Base-by-base conservation (phyloP, 2,329 filamentous ascomycete genomes). In the Calonectria pseudoreteaudii region DNA sequence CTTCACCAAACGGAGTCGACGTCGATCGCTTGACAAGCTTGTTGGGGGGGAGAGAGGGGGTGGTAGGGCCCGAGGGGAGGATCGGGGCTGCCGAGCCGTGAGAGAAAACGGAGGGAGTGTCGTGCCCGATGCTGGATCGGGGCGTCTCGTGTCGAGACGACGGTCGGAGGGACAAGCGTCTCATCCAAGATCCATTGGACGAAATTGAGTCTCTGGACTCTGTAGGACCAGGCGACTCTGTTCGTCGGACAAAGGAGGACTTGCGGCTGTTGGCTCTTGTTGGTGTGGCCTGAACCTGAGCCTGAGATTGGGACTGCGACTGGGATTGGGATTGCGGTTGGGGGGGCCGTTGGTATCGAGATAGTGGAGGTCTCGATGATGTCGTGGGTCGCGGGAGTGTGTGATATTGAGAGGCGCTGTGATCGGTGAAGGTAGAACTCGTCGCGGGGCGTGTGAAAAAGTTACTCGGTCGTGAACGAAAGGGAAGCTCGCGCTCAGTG, bases 1-100 rank as follows among this genome's bases (percentile, higher is more conserved):
- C 82, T 74, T 86, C 85, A 67, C 86, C 81, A 66, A 85, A 85
- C 76, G 89, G 88, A 60, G 87, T 85, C 26, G 93, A 91, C 4
- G 92, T 89, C 47, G 91, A 88, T 74, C 94, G 91, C 85, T 96
- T 96, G 67, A 95, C 93, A 50, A 96, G 87, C 85, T 95, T 95
- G 84, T 96, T 96, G 23, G 92, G 93, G 11, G 91, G 86, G 38
- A 91, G 83, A 74, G 87, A 88, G 77, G 83, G 84, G 76, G 82
- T 85, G 23, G 83, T 74, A 23, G 86, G 81, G 53, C 74, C 75
- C 41, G 81, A 76, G 28, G 86, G 83, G 13, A 93, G 83, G 72
- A 95, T 93, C 20, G 93, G 92, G 30, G 89, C 91, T 1, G 88
- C 90, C 44, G 93, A 95, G 73, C 89, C 90, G 84, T 94, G 90